Conservation (phyloP, 176 grass and related monocot species). For the bread wheat (Triticum aestivum) region DNA sequence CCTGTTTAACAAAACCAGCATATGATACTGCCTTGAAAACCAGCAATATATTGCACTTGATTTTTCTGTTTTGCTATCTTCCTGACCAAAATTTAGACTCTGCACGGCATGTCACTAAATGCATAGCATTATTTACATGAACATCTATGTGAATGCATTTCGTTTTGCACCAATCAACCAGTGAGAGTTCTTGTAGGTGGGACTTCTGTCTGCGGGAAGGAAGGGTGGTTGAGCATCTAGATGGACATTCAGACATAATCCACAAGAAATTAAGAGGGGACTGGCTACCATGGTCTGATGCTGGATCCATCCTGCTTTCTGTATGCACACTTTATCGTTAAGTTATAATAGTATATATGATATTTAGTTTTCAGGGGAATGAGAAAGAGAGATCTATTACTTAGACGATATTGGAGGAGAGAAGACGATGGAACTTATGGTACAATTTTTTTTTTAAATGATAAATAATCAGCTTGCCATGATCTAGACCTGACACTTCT, state of each 20-base stretch:
- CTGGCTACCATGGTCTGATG: slow-evolving; percentile 87
- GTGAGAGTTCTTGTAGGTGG: slow-evolving; percentile 64
- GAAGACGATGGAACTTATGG: slow-evolving; percentile 99
- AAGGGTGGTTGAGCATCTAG: slow-evolving; percentile 79
- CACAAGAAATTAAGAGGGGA: slow-evolving; percentile 90
- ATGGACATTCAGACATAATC: slow-evolving; percentile 96
- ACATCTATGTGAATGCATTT: slow-evolving; percentile 4
- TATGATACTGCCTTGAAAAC: not conserved
- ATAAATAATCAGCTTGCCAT: slow-evolving; percentile 1
- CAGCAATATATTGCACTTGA: not conserved
- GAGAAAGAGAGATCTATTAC: slow-evolving; percentile 91
- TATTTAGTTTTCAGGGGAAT: slow-evolving; percentile 92
- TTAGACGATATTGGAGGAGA: slow-evolving; percentile 92
- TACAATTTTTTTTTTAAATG: slow-evolving; percentile 41
- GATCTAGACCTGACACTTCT: slow-evolving; percentile 43
- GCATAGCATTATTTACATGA: slow-evolving; percentile 2
- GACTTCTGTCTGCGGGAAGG: slow-evolving; percentile 94
- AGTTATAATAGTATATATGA: slow-evolving; percentile 39
- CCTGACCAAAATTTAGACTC: not conserved
- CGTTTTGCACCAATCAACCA: not conserved
- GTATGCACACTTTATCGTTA: slow-evolving; percentile 18
- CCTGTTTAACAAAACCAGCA: not conserved
- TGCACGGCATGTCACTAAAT: not conserved
- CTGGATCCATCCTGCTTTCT: slow-evolving; percentile 29
- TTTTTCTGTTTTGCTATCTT: slow-evolving; percentile 4